Evolutionary conservation across 495 filamentous ascomycete species (phyloP).

Genomic region (Aspergillus kassunensis): DNA sequence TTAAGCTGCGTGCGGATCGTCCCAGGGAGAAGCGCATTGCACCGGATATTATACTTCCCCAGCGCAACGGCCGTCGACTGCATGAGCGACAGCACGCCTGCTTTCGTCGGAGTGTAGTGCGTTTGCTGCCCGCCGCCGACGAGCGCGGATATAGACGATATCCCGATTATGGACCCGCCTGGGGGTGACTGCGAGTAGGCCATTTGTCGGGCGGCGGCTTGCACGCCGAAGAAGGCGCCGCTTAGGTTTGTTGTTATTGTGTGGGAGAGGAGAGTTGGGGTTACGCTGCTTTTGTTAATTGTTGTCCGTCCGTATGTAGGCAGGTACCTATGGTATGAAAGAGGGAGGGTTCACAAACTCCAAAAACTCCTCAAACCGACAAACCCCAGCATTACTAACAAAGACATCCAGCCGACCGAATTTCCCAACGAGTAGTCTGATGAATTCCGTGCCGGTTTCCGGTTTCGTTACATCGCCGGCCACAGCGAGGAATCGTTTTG

Average conservation of each 20-base stretch:
- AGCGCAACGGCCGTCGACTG: conserved; percentile 78
- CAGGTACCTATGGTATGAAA: background rate
- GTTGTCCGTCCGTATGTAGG: background rate
- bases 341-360: conserved; percentile 38
- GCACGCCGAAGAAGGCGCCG: conserved; percentile 80
- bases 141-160: conserved; percentile 78
- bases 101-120: conserved; percentile 92
- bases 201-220: conserved; percentile 82
- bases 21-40: conserved; percentile 82
- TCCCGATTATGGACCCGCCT: conserved; percentile 78
- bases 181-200: conserved; percentile 49
- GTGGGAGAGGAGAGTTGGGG: conserved; percentile 53
- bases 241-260: conserved; percentile 77
- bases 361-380: conserved; percentile 78
- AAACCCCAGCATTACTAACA: conserved; percentile 85
- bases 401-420: conserved; percentile 73
- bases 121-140: conserved; percentile 78
- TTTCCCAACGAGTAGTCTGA: conserved; percentile 49
- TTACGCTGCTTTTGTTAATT: background rate
- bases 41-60: conserved; percentile 71
- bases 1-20: conserved; percentile 85
- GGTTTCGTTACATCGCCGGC: conserved; percentile 65
- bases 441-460: conserved; percentile 54
- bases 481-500: conserved; percentile 48
- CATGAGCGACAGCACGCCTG: conserved; percentile 78